Evolutionary conservation across 2,329 filamentous ascomycete genomes (phyloP).

Genomic region (Aspergillus pseudotamarii): DNA sequence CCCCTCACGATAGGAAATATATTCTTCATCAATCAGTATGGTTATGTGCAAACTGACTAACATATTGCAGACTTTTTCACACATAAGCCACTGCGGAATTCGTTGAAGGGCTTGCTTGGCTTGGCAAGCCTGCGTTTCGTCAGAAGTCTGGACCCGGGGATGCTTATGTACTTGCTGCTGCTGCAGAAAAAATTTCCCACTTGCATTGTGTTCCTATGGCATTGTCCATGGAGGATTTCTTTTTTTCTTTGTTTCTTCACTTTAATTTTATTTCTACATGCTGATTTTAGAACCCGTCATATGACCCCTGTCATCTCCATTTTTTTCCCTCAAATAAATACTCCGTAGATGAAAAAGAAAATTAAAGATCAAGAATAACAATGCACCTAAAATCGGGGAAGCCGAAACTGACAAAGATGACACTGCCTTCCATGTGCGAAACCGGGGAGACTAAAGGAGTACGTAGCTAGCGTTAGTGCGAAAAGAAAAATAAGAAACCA

Average conservation of each 20-base stretch:
- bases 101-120: not conserved
- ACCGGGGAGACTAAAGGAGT: not conserved
- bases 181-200: not conserved
- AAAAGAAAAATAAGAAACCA: not conserved
- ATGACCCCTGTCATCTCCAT: not conserved
- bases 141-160: not conserved
- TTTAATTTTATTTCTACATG: not conserved
- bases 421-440: slow-evolving; percentile 5
- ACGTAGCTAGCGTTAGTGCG: not conserved
- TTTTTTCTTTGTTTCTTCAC: not conserved
- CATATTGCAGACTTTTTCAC: not conserved
- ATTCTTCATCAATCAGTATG: not conserved
- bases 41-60: not conserved
- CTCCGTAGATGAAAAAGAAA: not conserved
- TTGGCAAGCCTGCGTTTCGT: not conserved
- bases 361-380: not conserved
- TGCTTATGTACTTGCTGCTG: not conserved
- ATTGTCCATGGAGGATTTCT: too few species aligned
- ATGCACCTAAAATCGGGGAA: slow-evolving; percentile 3
- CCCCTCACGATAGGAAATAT: too few species aligned
- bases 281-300: not conserved
- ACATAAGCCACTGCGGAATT: not conserved
- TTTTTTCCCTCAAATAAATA: too few species aligned
- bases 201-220: not conserved
- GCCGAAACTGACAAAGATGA: slow-evolving; percentile 2